Base-by-base conservation (phyloP, 805 yeast genomes). In the Lipomyces sp. region DNA sequence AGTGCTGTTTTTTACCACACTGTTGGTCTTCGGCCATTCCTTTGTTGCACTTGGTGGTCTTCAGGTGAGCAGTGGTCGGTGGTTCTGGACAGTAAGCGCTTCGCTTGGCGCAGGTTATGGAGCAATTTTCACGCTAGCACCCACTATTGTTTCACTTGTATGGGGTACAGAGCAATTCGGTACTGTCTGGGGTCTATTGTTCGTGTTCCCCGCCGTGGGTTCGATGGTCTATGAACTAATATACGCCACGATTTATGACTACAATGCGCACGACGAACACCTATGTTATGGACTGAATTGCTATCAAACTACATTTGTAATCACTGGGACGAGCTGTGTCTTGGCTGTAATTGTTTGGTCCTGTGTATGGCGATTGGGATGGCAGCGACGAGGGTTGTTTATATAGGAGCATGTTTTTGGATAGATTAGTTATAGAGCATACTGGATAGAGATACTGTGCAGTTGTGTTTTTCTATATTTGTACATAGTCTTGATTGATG, bases 111-210 rank as follows among this genome's bases (percentile, higher is more conserved):
- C 85, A 33, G 80, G 86, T 4, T 91, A 94, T 74, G 97, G 98
- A 39, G 90, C 93, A 0, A 75, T 90, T 3, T 94, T 91, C 79
- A 92, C 98, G 0, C 78, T 91, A 4, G 90, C 87, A 72, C 98
- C 99, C 2, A 89, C 97, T 0, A 82, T 92, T 13, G 86, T 92
- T 15, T 88, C 96, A 1, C 81, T 88, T 3, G 85, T 90, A 2
- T 95, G 97, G 92, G 98, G 98, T 0, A 83, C 90, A 30, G 92
- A 90, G 54, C 84, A 90, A 42, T 86, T 94, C 77, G 98, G 98
- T 0, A 90, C 97, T 1, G 90, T 94, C 1, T 94, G 97, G 91
- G 98, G 98, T 2, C 80, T 89, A 33, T 90, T 92, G 75, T 88
- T 92, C 84, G 82, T 90, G 45, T 95, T 96, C 0, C 97, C 97